Evolutionary conservation across 352 stramenopile genomes (phyloP).

Genomic region (Stephanocyclus meneghinianus): DNA sequence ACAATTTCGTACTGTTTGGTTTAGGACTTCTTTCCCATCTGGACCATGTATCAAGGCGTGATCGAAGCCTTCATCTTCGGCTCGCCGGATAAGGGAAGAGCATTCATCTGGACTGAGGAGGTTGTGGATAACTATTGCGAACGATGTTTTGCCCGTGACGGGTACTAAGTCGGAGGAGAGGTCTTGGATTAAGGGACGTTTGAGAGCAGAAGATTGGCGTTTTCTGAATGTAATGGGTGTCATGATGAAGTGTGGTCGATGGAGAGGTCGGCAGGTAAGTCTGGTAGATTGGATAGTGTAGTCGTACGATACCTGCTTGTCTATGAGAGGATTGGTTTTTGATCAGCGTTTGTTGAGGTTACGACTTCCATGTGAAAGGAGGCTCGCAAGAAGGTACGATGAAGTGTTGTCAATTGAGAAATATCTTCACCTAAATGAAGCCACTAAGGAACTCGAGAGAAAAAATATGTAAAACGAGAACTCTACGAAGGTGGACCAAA

Average conservation of each 20-base stretch:
- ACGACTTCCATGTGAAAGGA: too few species aligned
- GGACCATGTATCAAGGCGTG: conserved; percentile 36
- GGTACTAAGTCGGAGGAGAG: conserved; percentile 19
- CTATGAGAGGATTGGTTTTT: too few species aligned
- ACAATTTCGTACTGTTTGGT: conserved; percentile 25
- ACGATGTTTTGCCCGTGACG: conserved; percentile 6
- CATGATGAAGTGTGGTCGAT: neutral
- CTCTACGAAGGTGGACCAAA: too few species aligned
- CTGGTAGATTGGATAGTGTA: too few species aligned
- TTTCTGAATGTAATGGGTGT: neutral
- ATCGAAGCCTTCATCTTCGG: conserved; percentile 49
- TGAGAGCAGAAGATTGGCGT: neutral
- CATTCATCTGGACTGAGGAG: conserved; percentile 50
- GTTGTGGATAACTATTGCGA: conserved; percentile 36
- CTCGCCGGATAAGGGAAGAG: conserved; percentile 26
- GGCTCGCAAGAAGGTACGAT: too few species aligned
- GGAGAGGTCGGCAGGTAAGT: too few species aligned
- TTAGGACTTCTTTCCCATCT: conserved; percentile 19
- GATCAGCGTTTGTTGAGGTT: too few species aligned
- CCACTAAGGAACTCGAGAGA: too few species aligned
- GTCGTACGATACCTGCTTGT: too few species aligned
- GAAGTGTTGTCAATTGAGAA: too few species aligned
- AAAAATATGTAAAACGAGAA: too few species aligned
- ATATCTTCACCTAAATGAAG: too few species aligned
- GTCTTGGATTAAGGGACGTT: conserved; percentile 11